Base-by-base conservation (phyloP, 768 basidiomycete species). In the Termitomyces titanicus region DNA sequence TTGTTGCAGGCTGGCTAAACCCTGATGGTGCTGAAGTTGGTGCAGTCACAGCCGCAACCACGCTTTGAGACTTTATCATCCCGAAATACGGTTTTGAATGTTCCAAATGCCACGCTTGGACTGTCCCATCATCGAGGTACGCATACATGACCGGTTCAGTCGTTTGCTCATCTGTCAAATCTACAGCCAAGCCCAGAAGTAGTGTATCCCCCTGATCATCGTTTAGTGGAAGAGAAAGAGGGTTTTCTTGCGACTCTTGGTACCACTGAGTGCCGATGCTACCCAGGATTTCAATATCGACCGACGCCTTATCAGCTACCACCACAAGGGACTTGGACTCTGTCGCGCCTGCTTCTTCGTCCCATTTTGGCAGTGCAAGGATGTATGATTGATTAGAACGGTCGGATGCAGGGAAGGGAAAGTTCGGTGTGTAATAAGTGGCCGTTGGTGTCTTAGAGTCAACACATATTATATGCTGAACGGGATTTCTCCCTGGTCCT, bases 101-200 rank as follows among this genome's bases (percentile, higher is more conserved):
- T 35, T 88, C 79, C 20, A 88, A 64, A 65, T 84, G 75, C 89
- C 90, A 93, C 3, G 76, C 90, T 46, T 84, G 79, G 22, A 93
- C 52, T 0, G 89, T 88, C 18, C 90, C 90, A 63, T 93, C 90
- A 51, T 84, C 89, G 11, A 88, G 77, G 67, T 89, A 92, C 3
- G 82, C 85, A 65, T 84, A 91, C 68, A 91, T 70, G 53, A 90
- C 74, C 0, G 90, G 90, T 12, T 67, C 68, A 12, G 59, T 63
- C 10, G 72, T 65, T 39, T 56, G 38, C 7, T 46, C 74, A 55
- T 78, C 78, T 15, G 88, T 89, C 49, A 92, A 64, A 65, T 92
- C 90, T 5, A 82, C 65, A 39, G 82, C 84, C 38, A 92, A 73
- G 5, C 80, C 82, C 17, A 90, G 63, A 3, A 90, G 72, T 15